phyloP scores from a whole-genome alignment of 495 filamentous ascomycete species.

The Sordaria brevicollis region DNA sequence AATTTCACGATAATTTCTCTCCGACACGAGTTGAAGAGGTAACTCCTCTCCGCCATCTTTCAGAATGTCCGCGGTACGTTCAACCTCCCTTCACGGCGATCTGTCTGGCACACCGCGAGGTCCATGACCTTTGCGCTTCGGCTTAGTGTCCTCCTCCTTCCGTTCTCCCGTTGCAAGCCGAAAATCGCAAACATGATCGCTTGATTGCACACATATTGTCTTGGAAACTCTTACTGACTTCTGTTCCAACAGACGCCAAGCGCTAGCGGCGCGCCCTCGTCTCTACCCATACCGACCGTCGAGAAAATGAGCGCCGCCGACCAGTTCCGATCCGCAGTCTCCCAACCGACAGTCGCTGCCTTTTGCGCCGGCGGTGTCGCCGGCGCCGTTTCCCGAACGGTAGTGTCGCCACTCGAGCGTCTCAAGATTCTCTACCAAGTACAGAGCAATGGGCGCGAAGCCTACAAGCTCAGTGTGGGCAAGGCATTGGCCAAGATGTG shows the following conservation, averaged over 20 bases:
- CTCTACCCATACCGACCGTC: conserved; percentile 1
- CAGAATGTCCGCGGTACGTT: conserved; percentile 27
- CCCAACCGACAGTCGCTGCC: conserved; percentile 76
- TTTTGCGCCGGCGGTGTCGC: conserved; percentile 95
- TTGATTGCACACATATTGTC: neutral
- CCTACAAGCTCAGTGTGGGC: conserved; percentile 83
- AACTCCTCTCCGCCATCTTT: conserved; percentile 1
- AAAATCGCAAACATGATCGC: neutral
- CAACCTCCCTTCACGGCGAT: neutral
- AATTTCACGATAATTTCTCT: neutral
- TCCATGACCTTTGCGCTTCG: neutral
- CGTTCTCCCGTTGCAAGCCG: neutral
- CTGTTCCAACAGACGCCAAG: neutral
- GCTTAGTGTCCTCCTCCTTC: neutral
- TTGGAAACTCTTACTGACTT: neutral
- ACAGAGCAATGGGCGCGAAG: conserved; percentile 79
- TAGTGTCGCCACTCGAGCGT: conserved; percentile 90
- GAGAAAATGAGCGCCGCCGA: conserved; percentile 4
- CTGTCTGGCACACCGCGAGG: neutral
- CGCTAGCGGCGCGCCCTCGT: conserved; percentile 14
- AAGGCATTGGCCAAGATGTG: conserved; percentile 91
- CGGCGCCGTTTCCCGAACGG: conserved; percentile 92
- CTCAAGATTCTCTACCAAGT: conserved; percentile 97
- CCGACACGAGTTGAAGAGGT: neutral
- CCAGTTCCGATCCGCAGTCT: conserved; percentile 40